These are phyloP conservation scores for Nakataea oryzae DNA, from an alignment of 2,329 filamentous ascomycete species.

Conservation along the genomic window DNA sequence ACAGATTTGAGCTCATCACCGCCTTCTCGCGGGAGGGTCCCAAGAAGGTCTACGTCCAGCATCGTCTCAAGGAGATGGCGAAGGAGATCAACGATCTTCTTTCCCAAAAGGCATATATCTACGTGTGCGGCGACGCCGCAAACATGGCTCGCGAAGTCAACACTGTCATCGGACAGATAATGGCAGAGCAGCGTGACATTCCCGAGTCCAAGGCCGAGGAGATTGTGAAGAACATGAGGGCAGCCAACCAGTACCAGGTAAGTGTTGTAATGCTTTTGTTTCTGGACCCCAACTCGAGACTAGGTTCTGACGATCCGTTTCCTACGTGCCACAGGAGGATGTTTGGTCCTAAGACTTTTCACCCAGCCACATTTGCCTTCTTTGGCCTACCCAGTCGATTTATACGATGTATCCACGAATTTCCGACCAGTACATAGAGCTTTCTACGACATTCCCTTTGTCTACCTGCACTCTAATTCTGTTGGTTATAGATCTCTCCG, in stretches of 20 bases:
- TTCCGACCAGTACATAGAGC: background rate
- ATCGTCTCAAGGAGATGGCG: constrained; percentile 74
- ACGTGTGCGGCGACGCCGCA: constrained; percentile 94
- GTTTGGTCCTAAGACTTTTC: constrained; percentile 49
- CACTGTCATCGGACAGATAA: constrained; percentile 73
- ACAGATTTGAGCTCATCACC: constrained; percentile 81
- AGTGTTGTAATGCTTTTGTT: background rate
- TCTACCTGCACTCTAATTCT: background rate
- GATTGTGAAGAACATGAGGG: constrained; percentile 93
- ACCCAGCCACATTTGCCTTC: background rate
- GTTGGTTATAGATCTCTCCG: background rate
- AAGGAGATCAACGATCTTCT: constrained; percentile 82
- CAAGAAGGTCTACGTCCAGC: constrained; percentile 95
- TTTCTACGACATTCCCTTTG: background rate
- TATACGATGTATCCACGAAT: background rate
- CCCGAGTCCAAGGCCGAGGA: constrained; percentile 85
- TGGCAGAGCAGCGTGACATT: constrained; percentile 73
- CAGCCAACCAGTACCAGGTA: constrained; percentile 92
- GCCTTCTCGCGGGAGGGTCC: constrained; percentile 86
- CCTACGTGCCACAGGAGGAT: constrained; percentile 45
- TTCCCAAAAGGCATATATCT: constrained; percentile 82
- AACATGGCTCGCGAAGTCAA: constrained; percentile 97
- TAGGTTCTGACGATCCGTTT: constrained; percentile 13
- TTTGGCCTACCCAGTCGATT: no score
- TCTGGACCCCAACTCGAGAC: background rate